Base-by-base conservation (phyloP, 495 filamentous ascomycete species). In the Daldinia vernicosa region DNA sequence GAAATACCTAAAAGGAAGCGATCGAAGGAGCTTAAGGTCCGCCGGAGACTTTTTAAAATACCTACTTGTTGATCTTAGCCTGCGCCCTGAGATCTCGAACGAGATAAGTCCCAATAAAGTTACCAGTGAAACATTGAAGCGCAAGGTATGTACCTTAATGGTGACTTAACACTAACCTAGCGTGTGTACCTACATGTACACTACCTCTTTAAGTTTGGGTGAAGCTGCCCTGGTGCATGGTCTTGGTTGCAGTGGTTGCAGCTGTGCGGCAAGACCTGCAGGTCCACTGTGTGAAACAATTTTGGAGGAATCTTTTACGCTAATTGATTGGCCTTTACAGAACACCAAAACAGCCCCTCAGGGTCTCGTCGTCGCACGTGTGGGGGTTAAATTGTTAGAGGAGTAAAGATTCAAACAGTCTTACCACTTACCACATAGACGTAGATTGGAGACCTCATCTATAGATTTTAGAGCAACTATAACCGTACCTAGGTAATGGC, bases 211-310 rank as follows among this genome's bases (percentile, higher is more conserved):
- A 22, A 35, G 30, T 53, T 11, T 63, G 59, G 40, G n/a, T 53
- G 35, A 54, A 32, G 61, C 22, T 33, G 32, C 26, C 35, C 32
- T n/a, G 35, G 56, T 9, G 50, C 32, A 30, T 53, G 50, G 53
- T 17, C 17, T 19, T 1, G 39, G 40, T 66, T 59, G 52, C 53
- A 69, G 28, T 1, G 39, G 40, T 66, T 59, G 52, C 53, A 69
- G 53, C 54, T 45, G 53, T 61, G 56, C 61, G 61, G 61, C 67
- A 60, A 69, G 45, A 65, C 27, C 67, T 70, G 67, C 67, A 70
- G 61, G 67, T 60, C 53, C 67, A 43, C 55, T 51, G 47, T 52
- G 19, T 30, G 43, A 60, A 56, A 61, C 61, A 17, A 37, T 40
- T 59, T 55, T 11, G 43, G 43, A 32, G 17, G 24, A 35, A 39